Percentiles rank a stretch among this genome's conserved stretches.
phyloP scores from a whole-genome alignment of 208 protist species.

The Trichomonas gallinae region DNA sequence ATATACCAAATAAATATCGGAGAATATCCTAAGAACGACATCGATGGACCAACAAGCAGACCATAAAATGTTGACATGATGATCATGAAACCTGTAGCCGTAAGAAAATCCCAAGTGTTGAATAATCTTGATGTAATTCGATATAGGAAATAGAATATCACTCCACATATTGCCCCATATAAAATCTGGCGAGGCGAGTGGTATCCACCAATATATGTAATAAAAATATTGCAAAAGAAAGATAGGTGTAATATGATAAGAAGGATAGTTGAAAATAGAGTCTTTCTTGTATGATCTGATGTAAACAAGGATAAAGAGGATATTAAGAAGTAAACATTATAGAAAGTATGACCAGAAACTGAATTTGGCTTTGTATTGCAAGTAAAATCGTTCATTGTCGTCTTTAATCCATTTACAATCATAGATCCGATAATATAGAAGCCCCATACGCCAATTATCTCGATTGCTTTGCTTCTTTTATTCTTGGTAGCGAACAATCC shows the following conservation, averaged over 20 bases:
- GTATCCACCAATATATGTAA: slow-evolving; percentile 7
- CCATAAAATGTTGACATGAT: neutral
- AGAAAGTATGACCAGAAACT: slow-evolving; percentile 8
- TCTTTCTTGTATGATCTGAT: neutral
- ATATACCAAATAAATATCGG: neutral
- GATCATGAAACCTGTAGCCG: neutral
- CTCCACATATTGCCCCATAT: neutral
- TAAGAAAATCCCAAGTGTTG: neutral
- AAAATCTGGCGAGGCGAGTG: neutral
- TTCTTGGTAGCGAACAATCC: neutral
- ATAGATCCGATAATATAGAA: neutral
- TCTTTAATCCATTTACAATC: neutral
- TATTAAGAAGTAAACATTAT: neutral
- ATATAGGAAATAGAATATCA: neutral
- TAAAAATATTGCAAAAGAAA: neutral
- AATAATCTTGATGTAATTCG: neutral
- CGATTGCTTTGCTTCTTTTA: neutral
- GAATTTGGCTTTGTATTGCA: neutral
- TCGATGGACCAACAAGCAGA: neutral
- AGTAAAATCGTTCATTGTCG: neutral
- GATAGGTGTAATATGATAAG: neutral
- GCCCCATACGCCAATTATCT: neutral
- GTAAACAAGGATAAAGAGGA: neutral
- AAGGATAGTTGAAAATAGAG: neutral
- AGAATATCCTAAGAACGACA: neutral